Evolutionary conservation across 345 rosid species (phyloP).

Genomic region (Xanthoceras sorbifolium): DNA sequence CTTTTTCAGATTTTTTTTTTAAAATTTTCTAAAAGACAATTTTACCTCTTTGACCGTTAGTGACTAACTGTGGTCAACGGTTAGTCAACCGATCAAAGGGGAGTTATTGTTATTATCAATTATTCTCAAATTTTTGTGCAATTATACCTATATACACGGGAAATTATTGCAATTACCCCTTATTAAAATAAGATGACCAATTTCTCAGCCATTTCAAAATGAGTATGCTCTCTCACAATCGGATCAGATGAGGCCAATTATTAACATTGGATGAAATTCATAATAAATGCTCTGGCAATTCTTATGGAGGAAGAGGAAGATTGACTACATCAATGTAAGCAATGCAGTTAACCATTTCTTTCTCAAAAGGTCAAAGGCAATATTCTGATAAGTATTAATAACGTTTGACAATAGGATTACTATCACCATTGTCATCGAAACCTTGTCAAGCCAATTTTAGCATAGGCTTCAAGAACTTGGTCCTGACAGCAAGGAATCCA

Average conservation of each 20-base stretch:
- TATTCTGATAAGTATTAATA: background rate
- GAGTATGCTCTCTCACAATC: background rate
- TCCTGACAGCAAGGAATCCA: background rate
- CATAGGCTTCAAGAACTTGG: background rate
- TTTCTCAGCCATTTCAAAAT: background rate
- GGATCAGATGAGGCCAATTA: background rate
- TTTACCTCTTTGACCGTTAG: no score
- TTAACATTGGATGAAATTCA: conserved; percentile 1
- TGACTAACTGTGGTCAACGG: no score
- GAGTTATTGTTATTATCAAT: no score
- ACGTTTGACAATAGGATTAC: background rate
- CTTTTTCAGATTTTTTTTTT: no score
- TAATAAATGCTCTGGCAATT: background rate
- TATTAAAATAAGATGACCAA: background rate
- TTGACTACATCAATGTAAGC: background rate
- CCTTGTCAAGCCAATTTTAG: background rate
- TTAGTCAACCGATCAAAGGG: no score
- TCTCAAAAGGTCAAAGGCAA: background rate
- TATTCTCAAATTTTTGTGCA: no score
- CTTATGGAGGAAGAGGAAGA: background rate
- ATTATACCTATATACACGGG: no score
- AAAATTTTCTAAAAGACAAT: no score
- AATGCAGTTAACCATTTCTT: background rate
- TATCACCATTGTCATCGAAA: background rate
- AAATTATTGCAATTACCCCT: no score